phyloP scores from a whole-genome alignment of 768 basidiomycete genomes.

The Tricholoma matsutake region DNA sequence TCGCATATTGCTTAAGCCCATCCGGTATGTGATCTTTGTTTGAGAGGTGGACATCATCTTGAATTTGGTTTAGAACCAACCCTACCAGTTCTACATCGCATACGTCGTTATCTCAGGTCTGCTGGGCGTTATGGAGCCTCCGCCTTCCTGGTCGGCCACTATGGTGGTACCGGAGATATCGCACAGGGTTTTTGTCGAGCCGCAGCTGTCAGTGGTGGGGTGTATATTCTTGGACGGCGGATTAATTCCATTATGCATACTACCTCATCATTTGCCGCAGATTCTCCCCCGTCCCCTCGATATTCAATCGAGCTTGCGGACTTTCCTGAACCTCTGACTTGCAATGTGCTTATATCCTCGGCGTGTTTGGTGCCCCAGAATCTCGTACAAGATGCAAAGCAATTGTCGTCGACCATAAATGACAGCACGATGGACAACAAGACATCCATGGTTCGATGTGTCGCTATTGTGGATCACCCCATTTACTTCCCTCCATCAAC shows the following conservation, averaged over 20 bases:
- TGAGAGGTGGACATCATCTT: neutral
- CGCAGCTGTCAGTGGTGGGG: slow-evolving; percentile 74
- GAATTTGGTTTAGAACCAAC: slow-evolving; percentile 53
- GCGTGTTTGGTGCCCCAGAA: slow-evolving; percentile 28
- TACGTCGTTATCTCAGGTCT: slow-evolving; percentile 73
- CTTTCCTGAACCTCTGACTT: slow-evolving; percentile 55
- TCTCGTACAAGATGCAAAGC: slow-evolving; percentile 21
- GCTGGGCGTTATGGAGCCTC: slow-evolving; percentile 77
- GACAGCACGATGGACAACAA: neutral
- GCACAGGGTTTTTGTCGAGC: slow-evolving; percentile 89
- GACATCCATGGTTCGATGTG: slow-evolving; percentile 25
- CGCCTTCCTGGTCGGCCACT: slow-evolving; percentile 92
- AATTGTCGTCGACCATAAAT: slow-evolving; percentile 6
- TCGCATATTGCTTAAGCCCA: slow-evolving; percentile 64
- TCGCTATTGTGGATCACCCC: slow-evolving; percentile 37
- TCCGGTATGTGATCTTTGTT: slow-evolving; percentile 43
- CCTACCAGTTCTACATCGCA: slow-evolving; percentile 59
- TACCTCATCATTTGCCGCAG: neutral
- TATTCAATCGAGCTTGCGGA: slow-evolving; percentile 55
- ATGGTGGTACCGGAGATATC: slow-evolving; percentile 90
- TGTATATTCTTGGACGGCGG: slow-evolving; percentile 66
- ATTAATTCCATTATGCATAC: slow-evolving; percentile 30
- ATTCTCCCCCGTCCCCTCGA: slow-evolving; percentile 12
- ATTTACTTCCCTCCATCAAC: slow-evolving; percentile 23
- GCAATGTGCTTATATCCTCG: slow-evolving; percentile 54